These are phyloP conservation scores for Suhomyces chickasaworum DNA, from an alignment of 1,139 yeast genomes.

Conservation along the genomic window DNA sequence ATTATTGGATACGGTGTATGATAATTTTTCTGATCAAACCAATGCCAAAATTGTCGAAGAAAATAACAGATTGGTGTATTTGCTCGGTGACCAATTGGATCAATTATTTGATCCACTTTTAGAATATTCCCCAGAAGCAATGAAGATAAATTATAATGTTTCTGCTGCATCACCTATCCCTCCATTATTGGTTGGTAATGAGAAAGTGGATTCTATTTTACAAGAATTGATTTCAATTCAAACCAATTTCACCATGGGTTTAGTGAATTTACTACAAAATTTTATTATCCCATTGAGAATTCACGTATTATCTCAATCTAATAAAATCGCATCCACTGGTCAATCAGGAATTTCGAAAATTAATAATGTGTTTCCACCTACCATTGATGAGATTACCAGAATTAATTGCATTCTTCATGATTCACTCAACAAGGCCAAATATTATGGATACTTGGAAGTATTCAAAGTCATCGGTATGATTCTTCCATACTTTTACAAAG, in stretches of 20 bases:
- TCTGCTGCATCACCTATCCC: slow-evolving; percentile 32
- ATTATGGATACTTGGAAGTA: slow-evolving; percentile 71
- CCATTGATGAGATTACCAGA: slow-evolving; percentile 89
- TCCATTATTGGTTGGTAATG: slow-evolving; percentile 21
- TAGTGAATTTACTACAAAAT: slow-evolving; percentile 74
- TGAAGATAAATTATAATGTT: slow-evolving; percentile 65
- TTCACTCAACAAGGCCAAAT: slow-evolving; percentile 64
- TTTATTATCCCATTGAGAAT: slow-evolving; percentile 79
- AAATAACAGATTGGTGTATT: slow-evolving; percentile 72
- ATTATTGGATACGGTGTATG: slow-evolving; percentile 75
- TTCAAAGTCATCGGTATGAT: slow-evolving; percentile 77
- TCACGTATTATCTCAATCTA: slow-evolving; percentile 49
- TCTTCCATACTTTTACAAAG: slow-evolving; percentile 87
- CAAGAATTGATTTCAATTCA: slow-evolving; percentile 71
- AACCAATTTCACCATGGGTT: slow-evolving; percentile 67
- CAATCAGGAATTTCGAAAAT: slow-evolving; percentile 61
- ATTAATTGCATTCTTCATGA: slow-evolving; percentile 83
- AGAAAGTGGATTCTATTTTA: slow-evolving; percentile 49
- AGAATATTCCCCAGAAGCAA: slow-evolving; percentile 88
- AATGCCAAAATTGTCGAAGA: slow-evolving; percentile 46
- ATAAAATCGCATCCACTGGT: slow-evolving; percentile 19
- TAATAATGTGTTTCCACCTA: slow-evolving; percentile 86
- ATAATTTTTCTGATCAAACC: slow-evolving; percentile 40
- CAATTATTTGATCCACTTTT: slow-evolving; percentile 85
- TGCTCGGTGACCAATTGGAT: slow-evolving; percentile 83